These are phyloP conservation scores for Cunninghamia lanceolata DNA, from an alignment of 75 land plant genomes.

Conservation along the genomic window DNA sequence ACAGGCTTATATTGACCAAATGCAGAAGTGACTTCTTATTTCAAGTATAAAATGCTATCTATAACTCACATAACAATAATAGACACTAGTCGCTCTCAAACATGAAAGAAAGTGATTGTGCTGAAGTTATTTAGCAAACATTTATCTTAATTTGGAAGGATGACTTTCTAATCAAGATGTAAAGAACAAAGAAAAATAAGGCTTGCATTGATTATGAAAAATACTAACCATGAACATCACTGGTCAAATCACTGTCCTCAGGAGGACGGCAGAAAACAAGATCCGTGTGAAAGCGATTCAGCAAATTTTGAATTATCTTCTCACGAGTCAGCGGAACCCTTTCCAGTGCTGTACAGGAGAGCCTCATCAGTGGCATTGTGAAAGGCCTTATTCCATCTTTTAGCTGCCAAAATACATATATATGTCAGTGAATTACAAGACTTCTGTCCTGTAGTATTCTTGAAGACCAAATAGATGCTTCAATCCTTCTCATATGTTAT, in stretches of 20 bases:
- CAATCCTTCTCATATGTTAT: neutral
- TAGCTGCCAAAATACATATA: slow-evolving; percentile 40
- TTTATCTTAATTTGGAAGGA: neutral
- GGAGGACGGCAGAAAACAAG: slow-evolving; percentile 79
- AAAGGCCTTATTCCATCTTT: slow-evolving; percentile 92
- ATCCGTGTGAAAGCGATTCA: slow-evolving; percentile 82
- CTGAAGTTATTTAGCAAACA: neutral
- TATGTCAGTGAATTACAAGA: neutral
- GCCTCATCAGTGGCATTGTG: slow-evolving; percentile 97
- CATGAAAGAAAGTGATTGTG: neutral
- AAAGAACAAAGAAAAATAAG: neutral
- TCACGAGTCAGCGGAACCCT: slow-evolving; percentile 77
- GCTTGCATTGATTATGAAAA: neutral
- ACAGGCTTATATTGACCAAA: neutral
- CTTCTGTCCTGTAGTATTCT: neutral
- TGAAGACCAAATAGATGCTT: neutral
- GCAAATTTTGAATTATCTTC: slow-evolving; percentile 58
- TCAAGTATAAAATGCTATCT: neutral
- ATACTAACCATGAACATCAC: slow-evolving; percentile 38
- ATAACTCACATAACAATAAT: neutral
- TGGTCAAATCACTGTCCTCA: slow-evolving; percentile 49
- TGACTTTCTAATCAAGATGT: neutral
- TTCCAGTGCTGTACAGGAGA: slow-evolving; percentile 87
- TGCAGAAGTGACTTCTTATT: neutral
- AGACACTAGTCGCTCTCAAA: neutral